A percentile compares a stretch with the other conserved stretches of the same genome.
phyloP scores from a whole-genome alignment of 441 rosid species.

The Rhodomyrtus psidioides region DNA sequence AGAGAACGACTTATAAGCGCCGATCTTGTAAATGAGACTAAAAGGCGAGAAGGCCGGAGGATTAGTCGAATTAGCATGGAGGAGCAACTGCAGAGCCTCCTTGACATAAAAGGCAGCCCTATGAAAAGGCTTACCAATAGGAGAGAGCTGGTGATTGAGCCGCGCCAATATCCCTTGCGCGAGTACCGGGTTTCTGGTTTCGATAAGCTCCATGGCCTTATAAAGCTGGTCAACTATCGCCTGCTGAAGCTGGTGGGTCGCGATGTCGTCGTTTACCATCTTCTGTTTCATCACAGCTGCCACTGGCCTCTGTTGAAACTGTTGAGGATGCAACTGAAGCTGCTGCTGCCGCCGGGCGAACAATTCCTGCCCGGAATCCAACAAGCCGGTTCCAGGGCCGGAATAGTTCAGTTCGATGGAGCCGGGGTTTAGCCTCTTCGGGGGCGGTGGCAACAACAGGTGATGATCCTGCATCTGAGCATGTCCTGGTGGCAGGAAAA shows the following conservation, averaged over 20 bases:
- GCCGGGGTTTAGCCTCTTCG: not conserved
- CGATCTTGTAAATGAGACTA: constrained; percentile 48
- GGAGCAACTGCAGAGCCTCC: constrained; percentile 65
- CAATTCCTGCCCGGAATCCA: constrained; percentile 29
- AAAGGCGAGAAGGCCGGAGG: constrained; percentile 25
- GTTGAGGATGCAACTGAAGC: constrained; percentile 31
- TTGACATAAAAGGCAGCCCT: constrained; percentile 81
- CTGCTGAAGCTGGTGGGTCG: constrained; percentile 27
- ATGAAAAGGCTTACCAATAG: constrained; percentile 66
- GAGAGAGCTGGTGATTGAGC: constrained; percentile 99
- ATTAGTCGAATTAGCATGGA: constrained; percentile 30
- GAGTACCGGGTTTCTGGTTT: constrained; percentile 55
- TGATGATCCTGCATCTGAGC: constrained; percentile 32
- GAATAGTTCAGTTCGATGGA: not conserved
- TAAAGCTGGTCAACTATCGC: constrained; percentile 49
- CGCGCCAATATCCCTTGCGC: constrained; percentile 99
- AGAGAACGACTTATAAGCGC: constrained; percentile 55
- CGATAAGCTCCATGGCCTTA: constrained; percentile 53
- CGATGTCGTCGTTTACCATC: not conserved
- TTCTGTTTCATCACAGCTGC: not conserved
- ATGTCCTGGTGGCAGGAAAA: constrained; percentile 23
- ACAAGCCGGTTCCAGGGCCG: constrained; percentile 24
- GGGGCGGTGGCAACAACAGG: constrained; percentile 16
- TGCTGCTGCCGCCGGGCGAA: constrained; percentile 20
- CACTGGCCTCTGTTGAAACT: constrained; percentile 32